Conservation (phyloP, 345 rosid species). For the Durio zibethinus region DNA sequence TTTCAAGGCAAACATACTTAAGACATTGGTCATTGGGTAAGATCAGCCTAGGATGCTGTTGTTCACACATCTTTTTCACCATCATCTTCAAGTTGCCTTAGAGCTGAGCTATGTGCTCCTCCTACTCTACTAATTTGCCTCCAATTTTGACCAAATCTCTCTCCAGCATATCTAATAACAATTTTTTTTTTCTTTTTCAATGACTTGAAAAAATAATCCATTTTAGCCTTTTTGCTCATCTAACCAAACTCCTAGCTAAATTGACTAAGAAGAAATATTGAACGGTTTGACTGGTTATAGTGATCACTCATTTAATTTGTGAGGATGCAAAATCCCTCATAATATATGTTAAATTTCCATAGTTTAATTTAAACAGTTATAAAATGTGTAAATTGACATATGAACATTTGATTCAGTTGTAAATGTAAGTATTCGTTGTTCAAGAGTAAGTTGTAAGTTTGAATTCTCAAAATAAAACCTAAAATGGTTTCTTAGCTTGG, state of each 20-base stretch:
- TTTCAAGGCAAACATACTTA: background rate
- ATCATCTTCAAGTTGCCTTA: background rate
- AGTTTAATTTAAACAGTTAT: background rate
- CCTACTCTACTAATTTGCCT: background rate
- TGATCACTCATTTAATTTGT: background rate
- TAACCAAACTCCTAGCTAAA: background rate
- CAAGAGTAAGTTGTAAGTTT: too few species aligned
- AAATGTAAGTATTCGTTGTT: too few species aligned
- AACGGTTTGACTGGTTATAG: background rate
- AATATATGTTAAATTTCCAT: background rate
- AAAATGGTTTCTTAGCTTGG: background rate
- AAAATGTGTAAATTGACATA: background rate
- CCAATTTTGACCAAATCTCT: slow-evolving; percentile 2
- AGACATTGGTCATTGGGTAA: background rate
- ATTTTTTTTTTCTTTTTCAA: background rate
- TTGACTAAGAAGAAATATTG: background rate
- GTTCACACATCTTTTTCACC: background rate
- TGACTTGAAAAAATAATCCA: background rate
- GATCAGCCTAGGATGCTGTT: background rate
- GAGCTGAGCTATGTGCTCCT: background rate
- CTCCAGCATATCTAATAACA: background rate
- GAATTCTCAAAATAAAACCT: too few species aligned
- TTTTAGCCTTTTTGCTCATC: background rate
- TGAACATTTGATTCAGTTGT: background rate
- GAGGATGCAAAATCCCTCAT: background rate